These are phyloP conservation scores for Metarhizium brunneum DNA, from an alignment of 2,329 filamentous ascomycete species.

Conservation along the genomic window DNA sequence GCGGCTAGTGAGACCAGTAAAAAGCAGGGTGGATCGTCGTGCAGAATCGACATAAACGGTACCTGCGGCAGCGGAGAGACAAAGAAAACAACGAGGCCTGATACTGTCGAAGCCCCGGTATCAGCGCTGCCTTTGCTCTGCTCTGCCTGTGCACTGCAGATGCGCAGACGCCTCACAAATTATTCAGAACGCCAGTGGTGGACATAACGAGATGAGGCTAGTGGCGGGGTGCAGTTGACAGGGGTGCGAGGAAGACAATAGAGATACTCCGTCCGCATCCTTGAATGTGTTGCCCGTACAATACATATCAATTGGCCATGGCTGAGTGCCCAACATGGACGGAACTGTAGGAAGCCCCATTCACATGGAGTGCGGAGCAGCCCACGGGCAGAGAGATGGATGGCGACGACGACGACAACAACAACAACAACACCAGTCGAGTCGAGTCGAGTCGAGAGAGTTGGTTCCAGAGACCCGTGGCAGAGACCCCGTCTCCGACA, in stretches of 20 bases:
- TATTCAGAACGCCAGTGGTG: not conserved
- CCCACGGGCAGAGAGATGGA: not conserved
- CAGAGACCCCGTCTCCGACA: not conserved
- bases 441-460: too few relatives aligned
- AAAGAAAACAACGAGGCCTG: slow-evolving; percentile 8
- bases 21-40: slow-evolving; percentile 16
- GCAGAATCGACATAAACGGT: slow-evolving; percentile 21
- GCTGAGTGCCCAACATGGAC: not conserved
- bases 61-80: slow-evolving; percentile 20
- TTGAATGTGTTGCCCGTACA: slow-evolving; percentile 1
- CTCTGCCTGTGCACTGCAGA: slow-evolving; percentile 4
- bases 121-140: slow-evolving; percentile 8
- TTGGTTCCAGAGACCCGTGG: too few relatives aligned
- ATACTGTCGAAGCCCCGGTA: slow-evolving; percentile 8
- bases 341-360: not conserved
- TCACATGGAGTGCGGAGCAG: not conserved
- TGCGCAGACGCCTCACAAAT: slow-evolving; percentile 3
- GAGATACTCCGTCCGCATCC: not conserved
- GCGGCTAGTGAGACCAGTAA: slow-evolving; percentile 12
- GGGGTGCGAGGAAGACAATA: slow-evolving; percentile 8
- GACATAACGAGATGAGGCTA: slow-evolving; percentile 4
- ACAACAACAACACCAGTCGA: too few relatives aligned
- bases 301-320: slow-evolving; percentile 2
- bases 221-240: slow-evolving; percentile 5
- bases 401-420: not conserved